A percentile compares a stretch with the other conserved stretches of the same genome.
phyloP scores from a whole-genome alignment of 2,329 filamentous ascomycete genomes.

The Bipolaris cookei region DNA sequence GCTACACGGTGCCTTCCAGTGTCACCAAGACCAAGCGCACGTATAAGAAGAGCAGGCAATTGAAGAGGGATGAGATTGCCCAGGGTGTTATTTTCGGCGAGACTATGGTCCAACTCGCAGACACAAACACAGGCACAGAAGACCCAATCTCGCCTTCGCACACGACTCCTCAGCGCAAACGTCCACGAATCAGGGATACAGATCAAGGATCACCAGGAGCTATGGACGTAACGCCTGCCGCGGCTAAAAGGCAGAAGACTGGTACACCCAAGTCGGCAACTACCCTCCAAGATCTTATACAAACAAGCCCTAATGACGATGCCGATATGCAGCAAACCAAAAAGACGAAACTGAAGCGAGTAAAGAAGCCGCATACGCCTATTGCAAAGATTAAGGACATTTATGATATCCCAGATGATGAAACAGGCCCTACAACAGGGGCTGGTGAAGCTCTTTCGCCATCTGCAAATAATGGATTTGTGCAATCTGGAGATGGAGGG shows the following conservation, averaged over 20 bases:
- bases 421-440: not conserved
- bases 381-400: not conserved
- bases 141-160: not conserved
- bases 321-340: not conserved
- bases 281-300: conserved; percentile 9
- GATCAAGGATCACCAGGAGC: not conserved
- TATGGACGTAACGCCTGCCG: not conserved
- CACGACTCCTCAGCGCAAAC: not conserved
- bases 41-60: conserved; percentile 10
- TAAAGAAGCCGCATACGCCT: conserved; percentile 12
- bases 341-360: conserved; percentile 9
- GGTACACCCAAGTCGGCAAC: conserved; percentile 2
- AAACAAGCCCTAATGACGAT: not conserved
- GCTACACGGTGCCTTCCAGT: conserved; percentile 14
- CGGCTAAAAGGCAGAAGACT: conserved; percentile 8
- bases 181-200: not conserved
- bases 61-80: not conserved
- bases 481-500: not conserved
- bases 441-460: not conserved
- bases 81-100: not conserved
- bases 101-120: not conserved
- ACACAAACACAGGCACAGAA: conserved; percentile 1
- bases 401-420: conserved; percentile 10
- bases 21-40: conserved; percentile 11
- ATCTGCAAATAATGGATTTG: not conserved